Evolutionary conservation across 2,329 filamentous ascomycete genomes (phyloP).

Genomic region (Myriosclerotinia duriaeana): DNA sequence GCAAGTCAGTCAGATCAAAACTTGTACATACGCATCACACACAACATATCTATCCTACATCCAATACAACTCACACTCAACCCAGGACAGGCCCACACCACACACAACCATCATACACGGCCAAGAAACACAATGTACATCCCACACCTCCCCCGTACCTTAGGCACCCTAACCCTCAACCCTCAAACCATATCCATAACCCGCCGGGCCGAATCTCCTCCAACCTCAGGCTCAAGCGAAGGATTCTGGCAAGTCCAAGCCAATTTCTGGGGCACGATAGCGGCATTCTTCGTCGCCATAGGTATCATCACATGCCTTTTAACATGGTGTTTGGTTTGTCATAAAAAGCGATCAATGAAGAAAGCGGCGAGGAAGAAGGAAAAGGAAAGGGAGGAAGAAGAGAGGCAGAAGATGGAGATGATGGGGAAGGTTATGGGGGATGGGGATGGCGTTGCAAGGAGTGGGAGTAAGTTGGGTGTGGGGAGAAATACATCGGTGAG

Average conservation of each 20-base stretch:
- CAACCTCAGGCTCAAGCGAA: background rate
- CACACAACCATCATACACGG: background rate
- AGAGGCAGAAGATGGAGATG: background rate
- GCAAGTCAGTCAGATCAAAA: background rate
- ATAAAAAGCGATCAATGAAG: constrained; percentile 4
- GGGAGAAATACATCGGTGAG: background rate
- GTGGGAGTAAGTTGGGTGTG: background rate
- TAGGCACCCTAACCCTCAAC: too few species aligned
- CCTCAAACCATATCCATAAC: background rate
- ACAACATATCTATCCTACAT: background rate
- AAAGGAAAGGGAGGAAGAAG: background rate
- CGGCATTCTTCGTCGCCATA: background rate
- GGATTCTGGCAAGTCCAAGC: constrained; percentile 10
- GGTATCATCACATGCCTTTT: background rate
- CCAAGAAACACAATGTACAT: constrained; percentile 9
- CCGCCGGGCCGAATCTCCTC: background rate
- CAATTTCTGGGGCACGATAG: constrained; percentile 20
- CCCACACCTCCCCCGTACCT: background rate
- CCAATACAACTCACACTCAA: background rate
- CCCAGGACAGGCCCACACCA: background rate
- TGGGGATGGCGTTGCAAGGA: background rate
- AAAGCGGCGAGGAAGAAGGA: background rate
- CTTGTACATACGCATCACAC: background rate
- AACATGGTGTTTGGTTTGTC: constrained; percentile 3
- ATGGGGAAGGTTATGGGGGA: background rate